Evolutionary conservation across 345 rosid species (phyloP).

Genomic region (Bretschneidera sinensis): DNA sequence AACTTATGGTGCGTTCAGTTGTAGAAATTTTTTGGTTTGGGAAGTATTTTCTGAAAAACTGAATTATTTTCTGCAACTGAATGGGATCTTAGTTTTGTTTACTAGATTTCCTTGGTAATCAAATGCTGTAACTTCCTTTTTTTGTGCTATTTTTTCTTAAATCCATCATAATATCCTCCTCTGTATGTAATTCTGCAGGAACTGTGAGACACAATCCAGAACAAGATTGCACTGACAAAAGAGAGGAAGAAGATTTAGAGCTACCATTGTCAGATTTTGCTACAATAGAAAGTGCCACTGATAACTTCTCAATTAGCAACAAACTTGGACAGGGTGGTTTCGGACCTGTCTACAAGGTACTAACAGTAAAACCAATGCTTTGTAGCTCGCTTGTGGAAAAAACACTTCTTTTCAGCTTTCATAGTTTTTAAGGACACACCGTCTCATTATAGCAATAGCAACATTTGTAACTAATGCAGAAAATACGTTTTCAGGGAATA

Average conservation of each 20-base stretch:
- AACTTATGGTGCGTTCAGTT: background rate
- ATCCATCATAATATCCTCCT: too few relatives aligned
- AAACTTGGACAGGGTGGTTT: constrained; percentile 36
- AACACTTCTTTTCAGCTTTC: background rate
- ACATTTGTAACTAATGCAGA: background rate
- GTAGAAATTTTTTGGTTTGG: background rate
- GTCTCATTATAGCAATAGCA: background rate
- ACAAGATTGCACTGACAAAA: background rate
- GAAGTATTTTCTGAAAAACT: background rate
- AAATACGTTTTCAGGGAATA: constrained; percentile 22
- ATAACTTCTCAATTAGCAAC: constrained; percentile 24
- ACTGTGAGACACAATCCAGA: background rate
- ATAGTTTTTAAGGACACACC: background rate
- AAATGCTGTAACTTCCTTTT: background rate
- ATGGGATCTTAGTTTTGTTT: background rate
- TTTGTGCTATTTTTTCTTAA: too few relatives aligned
- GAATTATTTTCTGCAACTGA: too few relatives aligned
- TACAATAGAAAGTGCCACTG: background rate
- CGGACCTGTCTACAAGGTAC: constrained; percentile 32
- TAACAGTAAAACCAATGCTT: background rate
- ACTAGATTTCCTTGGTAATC: too few relatives aligned
- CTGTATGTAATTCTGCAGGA: background rate
- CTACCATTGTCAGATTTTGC: constrained; percentile 4
- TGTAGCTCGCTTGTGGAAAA: background rate
- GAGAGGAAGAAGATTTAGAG: constrained; percentile 13